Conservation (phyloP, 345 rosid species). For the Physaria fendleri region DNA sequence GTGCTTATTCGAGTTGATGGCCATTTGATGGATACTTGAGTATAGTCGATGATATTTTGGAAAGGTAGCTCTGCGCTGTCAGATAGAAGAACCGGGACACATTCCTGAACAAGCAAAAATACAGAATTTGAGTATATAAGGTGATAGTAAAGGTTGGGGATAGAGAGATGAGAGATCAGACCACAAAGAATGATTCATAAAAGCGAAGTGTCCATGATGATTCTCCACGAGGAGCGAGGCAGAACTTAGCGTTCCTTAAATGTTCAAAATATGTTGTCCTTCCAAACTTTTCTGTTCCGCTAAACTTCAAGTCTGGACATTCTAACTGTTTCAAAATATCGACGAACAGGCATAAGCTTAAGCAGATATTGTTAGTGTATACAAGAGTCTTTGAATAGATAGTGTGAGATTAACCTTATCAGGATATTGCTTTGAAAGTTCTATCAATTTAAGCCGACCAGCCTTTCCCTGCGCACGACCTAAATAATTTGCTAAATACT, state of each 20-base stretch:
- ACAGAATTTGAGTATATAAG: background rate
- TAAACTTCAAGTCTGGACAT: conserved; percentile 89
- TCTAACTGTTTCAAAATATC: conserved; percentile 60
- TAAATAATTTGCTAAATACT: conserved; percentile 78
- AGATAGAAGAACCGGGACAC: conserved; percentile 88
- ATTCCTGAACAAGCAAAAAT: conserved; percentile 54
- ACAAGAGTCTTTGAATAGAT: background rate
- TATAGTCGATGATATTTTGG: conserved; percentile 82
- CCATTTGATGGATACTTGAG: conserved; percentile 85
- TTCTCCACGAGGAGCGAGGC: conserved; percentile 96
- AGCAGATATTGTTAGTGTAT: background rate
- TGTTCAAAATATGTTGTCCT: conserved; percentile 84
- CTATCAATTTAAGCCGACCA: conserved; percentile 78
- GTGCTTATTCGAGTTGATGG: conserved; percentile 75
- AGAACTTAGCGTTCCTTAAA: conserved; percentile 83
- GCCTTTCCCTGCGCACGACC: conserved; percentile 90
- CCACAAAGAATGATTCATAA: conserved; percentile 94
- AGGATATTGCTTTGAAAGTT: conserved; percentile 75
- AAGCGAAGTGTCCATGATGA: conserved; percentile 99
- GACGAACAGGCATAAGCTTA: background rate
- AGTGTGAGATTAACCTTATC: conserved; percentile 49
- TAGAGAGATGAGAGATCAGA: conserved; percentile 25
- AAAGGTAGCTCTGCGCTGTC: conserved; percentile 88
- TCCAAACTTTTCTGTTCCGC: conserved; percentile 77
- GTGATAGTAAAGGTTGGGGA: background rate